Conservation (phyloP, 352 stramenopile species). For the Pythium guiyangense region DNA sequence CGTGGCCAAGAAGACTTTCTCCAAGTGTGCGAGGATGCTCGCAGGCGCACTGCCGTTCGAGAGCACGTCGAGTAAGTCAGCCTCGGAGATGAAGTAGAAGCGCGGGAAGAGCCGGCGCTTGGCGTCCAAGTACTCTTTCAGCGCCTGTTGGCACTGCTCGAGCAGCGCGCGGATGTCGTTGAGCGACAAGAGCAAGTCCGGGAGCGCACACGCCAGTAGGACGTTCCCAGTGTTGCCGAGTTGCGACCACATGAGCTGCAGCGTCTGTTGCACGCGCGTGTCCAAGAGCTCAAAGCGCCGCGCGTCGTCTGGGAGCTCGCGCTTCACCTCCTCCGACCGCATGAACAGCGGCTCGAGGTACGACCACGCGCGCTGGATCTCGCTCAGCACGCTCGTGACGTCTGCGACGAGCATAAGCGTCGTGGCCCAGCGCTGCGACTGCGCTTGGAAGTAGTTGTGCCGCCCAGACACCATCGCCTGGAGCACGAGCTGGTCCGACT, state of each 20-base stretch:
- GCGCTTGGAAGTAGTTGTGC: constrained; percentile 64
- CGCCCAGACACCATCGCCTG: constrained; percentile 89
- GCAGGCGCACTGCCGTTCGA: constrained; percentile 88
- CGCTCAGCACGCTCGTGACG: constrained; percentile 78
- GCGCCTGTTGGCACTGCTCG: constrained; percentile 91
- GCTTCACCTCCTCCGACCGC: constrained; percentile 92
- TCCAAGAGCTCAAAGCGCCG: constrained; percentile 88
- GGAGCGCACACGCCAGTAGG: constrained; percentile 72
- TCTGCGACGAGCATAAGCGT: constrained; percentile 79
- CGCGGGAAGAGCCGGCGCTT: constrained; percentile 90
- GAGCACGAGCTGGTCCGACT: constrained; percentile 93
- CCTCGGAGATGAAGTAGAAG: constrained; percentile 96
- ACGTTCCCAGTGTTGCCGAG: constrained; percentile 56
- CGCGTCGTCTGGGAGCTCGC: constrained; percentile 90
- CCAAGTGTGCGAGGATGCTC: constrained; percentile 89
- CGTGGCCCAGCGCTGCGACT: constrained; percentile 48
- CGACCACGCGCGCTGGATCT: constrained; percentile 95
- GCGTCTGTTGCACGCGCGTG: constrained; percentile 54
- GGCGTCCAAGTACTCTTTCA: constrained; percentile 94
- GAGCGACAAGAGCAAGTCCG: constrained; percentile 69
- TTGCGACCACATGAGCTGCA: constrained; percentile 76
- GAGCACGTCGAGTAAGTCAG: constrained; percentile 92
- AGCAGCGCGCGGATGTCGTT: constrained; percentile 75
- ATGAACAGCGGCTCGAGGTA: constrained; percentile 96
- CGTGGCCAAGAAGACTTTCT: constrained; percentile 84